Base-by-base conservation (phyloP, 2,329 filamentous ascomycete genomes). In the Apiospora phragmitis region DNA sequence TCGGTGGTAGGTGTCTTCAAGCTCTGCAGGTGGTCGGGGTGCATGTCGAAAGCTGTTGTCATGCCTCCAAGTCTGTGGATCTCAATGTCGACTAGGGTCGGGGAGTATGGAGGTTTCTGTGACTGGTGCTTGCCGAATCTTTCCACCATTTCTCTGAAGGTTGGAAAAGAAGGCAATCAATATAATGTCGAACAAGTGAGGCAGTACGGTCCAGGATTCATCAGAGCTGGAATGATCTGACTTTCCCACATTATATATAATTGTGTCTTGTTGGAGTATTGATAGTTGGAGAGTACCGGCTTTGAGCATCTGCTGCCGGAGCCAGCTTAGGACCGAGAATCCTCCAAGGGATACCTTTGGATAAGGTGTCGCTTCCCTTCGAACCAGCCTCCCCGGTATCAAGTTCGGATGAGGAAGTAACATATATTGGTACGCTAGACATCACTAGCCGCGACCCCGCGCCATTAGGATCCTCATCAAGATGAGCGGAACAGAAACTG, bases 21-120 rank as follows among this genome's bases (percentile, higher is more conserved):
- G 32, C 32, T 24, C 24, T 65, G 62, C 35, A 43, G n/a, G 62
- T 66, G 21, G 4, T 66, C 35, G 18, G 62, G 62, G n/a, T 14
- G 35, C 62, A 66, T 66, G 35, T 66, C 35, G 62, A 24, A 66
- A 18, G 62, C 35, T n/a, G 35, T 66, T 43, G 62, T 66, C 62
- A 43, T 66, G 41, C 62, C 59, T 21, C 59, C 62, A 42, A 66
- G 62, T 16, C n/a, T 35, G 55, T 38, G 55, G n/a, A 62, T 21
- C 35, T 62, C 29, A 21, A 62, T 59, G n/a, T 59, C 59, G 32
- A 65, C 59, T 41, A 65, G 38, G 14, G 59, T n/a, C 18, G 59
- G 59, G 32, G 59, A 65, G 59, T 41, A 65, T 65, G 59, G 59
- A 41, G 32, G 38, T 3, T 35, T 35, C 59, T 41, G 59, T 65